Percentiles rank a stretch among this genome's conserved stretches.
phyloP scores from a whole-genome alignment of 1,139 yeast species.

The Yamadazyma epiphylla region DNA sequence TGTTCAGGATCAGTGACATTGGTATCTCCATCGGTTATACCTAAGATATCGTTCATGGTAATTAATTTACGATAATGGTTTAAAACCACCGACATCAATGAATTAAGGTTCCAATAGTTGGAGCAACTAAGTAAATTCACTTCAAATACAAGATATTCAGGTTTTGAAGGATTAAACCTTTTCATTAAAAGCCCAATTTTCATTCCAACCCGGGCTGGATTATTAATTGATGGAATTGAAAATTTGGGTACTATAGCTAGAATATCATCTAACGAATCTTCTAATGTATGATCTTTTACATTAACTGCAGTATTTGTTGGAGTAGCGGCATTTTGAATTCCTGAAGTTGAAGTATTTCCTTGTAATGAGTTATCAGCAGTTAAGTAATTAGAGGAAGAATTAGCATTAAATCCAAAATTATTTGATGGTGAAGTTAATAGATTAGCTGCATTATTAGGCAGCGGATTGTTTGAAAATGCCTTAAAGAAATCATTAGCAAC shows the following conservation, averaged over 20 bases:
- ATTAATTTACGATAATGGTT: slow-evolving; percentile 67
- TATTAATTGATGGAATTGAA: slow-evolving; percentile 63
- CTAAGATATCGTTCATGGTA: slow-evolving; percentile 42
- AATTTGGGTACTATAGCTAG: slow-evolving; percentile 61
- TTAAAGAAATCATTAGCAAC: slow-evolving; percentile 12
- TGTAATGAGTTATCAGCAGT: neutral
- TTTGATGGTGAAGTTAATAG: slow-evolving; percentile 37
- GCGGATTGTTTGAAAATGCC: slow-evolving; percentile 18
- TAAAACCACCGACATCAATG: slow-evolving; percentile 57
- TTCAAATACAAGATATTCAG: slow-evolving; percentile 43
- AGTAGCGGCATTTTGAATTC: neutral
- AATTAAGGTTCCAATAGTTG: slow-evolving; percentile 50
- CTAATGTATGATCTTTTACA: slow-evolving; percentile 35
- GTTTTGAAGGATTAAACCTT: slow-evolving; percentile 11
- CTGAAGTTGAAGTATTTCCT: neutral
- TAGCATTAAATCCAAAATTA: slow-evolving; percentile 12
- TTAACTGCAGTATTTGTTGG: slow-evolving; percentile 15
- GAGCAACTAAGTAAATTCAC: slow-evolving; percentile 70
- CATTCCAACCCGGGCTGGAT: slow-evolving; percentile 68
- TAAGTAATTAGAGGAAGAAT: slow-evolving; percentile 4
- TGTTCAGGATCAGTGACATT: slow-evolving; percentile 13
- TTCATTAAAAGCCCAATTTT: slow-evolving; percentile 68
- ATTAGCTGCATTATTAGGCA: slow-evolving; percentile 18
- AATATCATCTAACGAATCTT: slow-evolving; percentile 53
- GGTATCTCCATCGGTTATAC: slow-evolving; percentile 15